These are phyloP conservation scores for Pelargonium hybrid DNA, from an alignment of 441 rosid genomes.

Conservation along the genomic window DNA sequence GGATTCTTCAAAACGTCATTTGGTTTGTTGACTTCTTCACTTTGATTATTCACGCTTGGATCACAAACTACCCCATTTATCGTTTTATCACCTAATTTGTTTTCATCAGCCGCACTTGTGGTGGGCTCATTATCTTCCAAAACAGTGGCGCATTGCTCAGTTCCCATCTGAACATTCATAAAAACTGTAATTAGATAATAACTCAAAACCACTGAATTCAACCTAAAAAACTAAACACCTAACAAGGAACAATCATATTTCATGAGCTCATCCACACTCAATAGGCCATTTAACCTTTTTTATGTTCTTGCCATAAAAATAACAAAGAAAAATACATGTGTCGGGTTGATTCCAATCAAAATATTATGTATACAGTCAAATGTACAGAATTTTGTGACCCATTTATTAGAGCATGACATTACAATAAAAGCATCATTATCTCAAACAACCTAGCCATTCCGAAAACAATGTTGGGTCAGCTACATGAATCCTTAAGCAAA, in stretches of 20 bases:
- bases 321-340: not conserved
- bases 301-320: not conserved
- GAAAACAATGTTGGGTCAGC: not conserved
- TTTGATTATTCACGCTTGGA: constrained; percentile 20
- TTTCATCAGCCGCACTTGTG: constrained; percentile 20
- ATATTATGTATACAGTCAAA: not conserved
- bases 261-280: no score
- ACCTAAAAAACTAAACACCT: not conserved
- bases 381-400: not conserved
- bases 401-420: not conserved
- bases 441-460: not conserved
- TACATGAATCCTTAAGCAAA: no score
- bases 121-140: constrained; percentile 28
- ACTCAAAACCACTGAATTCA: not conserved
- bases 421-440: no score
- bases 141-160: constrained; percentile 26
- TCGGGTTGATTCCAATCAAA: not conserved
- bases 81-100: constrained; percentile 22
- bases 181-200: not conserved
- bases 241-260: not conserved
- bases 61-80: constrained; percentile 22
- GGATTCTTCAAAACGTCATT: constrained; percentile 24
- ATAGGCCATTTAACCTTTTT: not conserved
- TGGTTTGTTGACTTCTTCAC: constrained; percentile 20
- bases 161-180: constrained; percentile 48